Evolutionary conservation across 306 rosid genomes (phyloP).

Genomic region (Cucurbita ficifolia): DNA sequence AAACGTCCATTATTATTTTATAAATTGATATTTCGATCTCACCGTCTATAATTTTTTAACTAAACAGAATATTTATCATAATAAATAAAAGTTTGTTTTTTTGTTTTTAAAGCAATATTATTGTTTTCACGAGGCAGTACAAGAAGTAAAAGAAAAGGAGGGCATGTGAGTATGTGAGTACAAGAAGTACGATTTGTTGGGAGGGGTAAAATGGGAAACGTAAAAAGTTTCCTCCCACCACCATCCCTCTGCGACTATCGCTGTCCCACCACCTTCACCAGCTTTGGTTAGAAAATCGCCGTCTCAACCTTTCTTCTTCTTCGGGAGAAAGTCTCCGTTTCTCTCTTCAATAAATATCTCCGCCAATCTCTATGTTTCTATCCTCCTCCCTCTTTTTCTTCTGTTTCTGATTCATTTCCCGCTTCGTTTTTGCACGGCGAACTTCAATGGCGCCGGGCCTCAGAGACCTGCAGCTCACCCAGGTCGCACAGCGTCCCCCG

Average conservation of each 20-base stretch:
- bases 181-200: neutral
- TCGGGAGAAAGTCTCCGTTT: constrained; percentile 8
- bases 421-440: constrained; percentile 3
- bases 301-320: constrained; percentile 23
- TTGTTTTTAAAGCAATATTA: too few relatives aligned
- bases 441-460: constrained; percentile 29
- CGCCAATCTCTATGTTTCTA: neutral
- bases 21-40: too few relatives aligned
- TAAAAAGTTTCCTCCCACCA: neutral
- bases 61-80: too few relatives aligned
- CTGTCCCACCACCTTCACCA: constrained; percentile 10
- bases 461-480: constrained; percentile 35
- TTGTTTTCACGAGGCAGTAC: neutral
- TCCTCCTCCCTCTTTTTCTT: neutral
- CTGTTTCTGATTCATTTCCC: neutral
- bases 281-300: constrained; percentile 21
- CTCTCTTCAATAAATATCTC: neutral
- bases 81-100: too few relatives aligned
- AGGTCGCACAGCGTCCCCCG: constrained; percentile 3
- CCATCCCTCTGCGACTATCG: neutral
- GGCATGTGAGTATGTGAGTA: neutral
- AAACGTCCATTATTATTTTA: too few relatives aligned
- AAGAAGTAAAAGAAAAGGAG: neutral
- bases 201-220: constrained; percentile 13
- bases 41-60: too few relatives aligned